Evolutionary conservation across 108 stramenopile species (phyloP), one percentile per base, ranked within the genome.

Genomic region (Epipyxis sp.): DNA sequence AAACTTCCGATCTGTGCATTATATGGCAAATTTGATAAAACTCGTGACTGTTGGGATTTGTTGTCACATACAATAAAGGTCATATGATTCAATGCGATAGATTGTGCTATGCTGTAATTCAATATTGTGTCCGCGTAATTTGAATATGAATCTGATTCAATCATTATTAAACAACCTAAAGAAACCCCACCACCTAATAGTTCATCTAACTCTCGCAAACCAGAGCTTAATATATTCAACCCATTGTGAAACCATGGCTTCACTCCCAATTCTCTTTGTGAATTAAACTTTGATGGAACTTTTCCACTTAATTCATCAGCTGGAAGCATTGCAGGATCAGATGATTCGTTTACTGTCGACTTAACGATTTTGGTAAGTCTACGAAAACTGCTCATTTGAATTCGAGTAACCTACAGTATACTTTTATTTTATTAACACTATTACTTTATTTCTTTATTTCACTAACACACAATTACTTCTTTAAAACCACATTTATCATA

Each of bases 241-340:
- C 71, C 71, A 37, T 13, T 74, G 27, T 65, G 3, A 13, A 74
- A 3, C 71, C 71, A 74, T 6, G 71, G 13, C 34, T 74, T 74
- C 13, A 6, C 6, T 42, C 71, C 71, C 25, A 29, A 46, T 35
- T 43, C 46, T 35, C 32, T 37, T 65, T 16, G 30, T 65, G 3
- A 16, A 3, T 10, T 25, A 29, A 3, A 16, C 3, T 6, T 65
- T 32, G 61, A 65, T 13, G 13, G 3, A 6, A 16, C 61, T 35
- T 65, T 32, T 65, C 34, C 30, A 65, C 3, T 65, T 65, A 32
- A 32, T n/a, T n/a, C n/a, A n/a, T n/a, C n/a, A 35, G 61, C 3
- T 65, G 61, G 6, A 65, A 29, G 30, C 20, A 32, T 35, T 37
- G 61, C 3, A 13, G 27, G 6, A 65, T 10, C 25, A 25, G 61